Conservation (phyloP, 2,329 filamentous ascomycete genomes). For the Nothophaeocryptopus gaeumannii region DNA sequence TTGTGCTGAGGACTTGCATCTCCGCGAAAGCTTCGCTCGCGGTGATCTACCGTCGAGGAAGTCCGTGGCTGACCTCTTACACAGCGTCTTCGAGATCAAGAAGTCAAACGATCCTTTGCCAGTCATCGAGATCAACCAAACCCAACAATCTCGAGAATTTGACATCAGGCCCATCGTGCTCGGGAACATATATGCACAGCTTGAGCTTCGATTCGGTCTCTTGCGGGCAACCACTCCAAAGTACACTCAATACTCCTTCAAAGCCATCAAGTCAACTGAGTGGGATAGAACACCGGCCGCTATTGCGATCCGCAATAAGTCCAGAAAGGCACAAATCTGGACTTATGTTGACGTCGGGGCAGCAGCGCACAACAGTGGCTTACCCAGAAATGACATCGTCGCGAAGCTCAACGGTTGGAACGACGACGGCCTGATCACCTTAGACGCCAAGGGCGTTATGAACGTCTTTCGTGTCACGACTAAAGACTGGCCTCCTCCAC, state of each 20-base stretch:
- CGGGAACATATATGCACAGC: conserved; percentile 56
- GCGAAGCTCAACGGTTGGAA: conserved; percentile 55
- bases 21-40: conserved; percentile 59
- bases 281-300: conserved; percentile 44
- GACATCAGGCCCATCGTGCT: conserved; percentile 55
- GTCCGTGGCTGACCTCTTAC: conserved; percentile 50
- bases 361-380: conserved; percentile 31
- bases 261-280: conserved; percentile 32
- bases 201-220: conserved; percentile 58
- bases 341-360: conserved; percentile 51
- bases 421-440: conserved; percentile 48
- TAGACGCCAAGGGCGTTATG: conserved; percentile 53
- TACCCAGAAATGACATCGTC: conserved; percentile 51
- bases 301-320: conserved; percentile 43
- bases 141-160: conserved; percentile 47
- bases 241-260: conserved; percentile 57
- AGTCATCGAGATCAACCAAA: conserved; percentile 47
- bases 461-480: conserved; percentile 55
- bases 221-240: conserved; percentile 58
- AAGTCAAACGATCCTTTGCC: conserved; percentile 7
- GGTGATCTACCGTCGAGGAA: conserved; percentile 57
- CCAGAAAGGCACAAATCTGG: conserved; percentile 44
- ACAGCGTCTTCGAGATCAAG: conserved; percentile 49
- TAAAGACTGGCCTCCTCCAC: conserved; percentile 42
- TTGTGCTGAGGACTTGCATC: conserved; percentile 56